phyloP scores from a whole-genome alignment of 129 eudicot genomes.

The Pittosporum tobira region DNA sequence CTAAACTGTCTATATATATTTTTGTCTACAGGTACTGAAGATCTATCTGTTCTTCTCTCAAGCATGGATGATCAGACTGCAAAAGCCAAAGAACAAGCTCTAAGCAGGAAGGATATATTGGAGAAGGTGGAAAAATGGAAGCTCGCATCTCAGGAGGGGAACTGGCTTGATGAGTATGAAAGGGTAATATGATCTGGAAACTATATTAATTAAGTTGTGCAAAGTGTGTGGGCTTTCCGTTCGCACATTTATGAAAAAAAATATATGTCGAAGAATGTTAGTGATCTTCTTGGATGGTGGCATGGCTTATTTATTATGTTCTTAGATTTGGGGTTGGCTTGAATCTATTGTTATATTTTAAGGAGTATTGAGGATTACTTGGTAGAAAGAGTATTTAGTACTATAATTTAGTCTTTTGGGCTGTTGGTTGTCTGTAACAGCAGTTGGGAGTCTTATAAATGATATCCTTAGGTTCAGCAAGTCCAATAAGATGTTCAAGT shows the following conservation, averaged over 20 bases:
- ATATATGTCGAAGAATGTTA: too few relatives aligned
- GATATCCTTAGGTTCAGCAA: too few relatives aligned
- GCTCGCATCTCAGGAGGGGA: slow-evolving; percentile 73
- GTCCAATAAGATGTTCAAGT: too few relatives aligned
- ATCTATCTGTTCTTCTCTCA: slow-evolving; percentile 54
- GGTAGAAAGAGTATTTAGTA: too few relatives aligned
- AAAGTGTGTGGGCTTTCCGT: background rate
- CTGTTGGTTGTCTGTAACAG: too few relatives aligned
- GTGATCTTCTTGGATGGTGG: too few relatives aligned
- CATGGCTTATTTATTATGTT: too few relatives aligned
- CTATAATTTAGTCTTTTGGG: too few relatives aligned
- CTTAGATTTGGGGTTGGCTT: too few relatives aligned
- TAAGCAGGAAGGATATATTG: slow-evolving; percentile 66
- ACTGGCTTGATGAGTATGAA: slow-evolving; percentile 86
- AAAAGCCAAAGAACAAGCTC: slow-evolving; percentile 75
- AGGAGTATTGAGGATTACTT: too few relatives aligned
- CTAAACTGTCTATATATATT: background rate
- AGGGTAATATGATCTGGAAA: slow-evolving; percentile 28
- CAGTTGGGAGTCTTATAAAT: too few relatives aligned
- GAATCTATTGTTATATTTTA: too few relatives aligned
- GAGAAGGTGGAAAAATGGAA: slow-evolving; percentile 90
- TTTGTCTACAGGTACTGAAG: slow-evolving; percentile 23
- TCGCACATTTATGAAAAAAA: background rate
- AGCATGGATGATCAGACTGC: slow-evolving; percentile 76
- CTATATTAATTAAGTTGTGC: background rate